Percentiles rank a stretch among this genome's conserved stretches.
These are phyloP conservation scores for Erysimum cheiranthoides DNA, from an alignment of 345 rosid species.

Conservation along the genomic window DNA sequence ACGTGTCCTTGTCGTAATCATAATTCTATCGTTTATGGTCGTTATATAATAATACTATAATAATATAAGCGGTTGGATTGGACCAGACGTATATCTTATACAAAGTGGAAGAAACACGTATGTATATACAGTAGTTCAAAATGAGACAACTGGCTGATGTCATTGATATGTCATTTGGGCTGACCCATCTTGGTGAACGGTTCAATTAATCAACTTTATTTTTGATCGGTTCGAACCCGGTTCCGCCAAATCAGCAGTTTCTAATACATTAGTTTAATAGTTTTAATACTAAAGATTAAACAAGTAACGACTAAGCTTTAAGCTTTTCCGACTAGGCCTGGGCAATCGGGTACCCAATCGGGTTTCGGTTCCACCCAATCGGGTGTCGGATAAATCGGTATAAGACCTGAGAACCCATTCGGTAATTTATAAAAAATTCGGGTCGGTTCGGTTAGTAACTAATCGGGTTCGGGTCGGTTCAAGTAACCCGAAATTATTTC, in stretches of 20 bases:
- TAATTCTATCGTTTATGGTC: slow-evolving; percentile 17
- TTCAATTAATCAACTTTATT: neutral
- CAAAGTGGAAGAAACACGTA: slow-evolving; percentile 15
- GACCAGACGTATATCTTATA: neutral
- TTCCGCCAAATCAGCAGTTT: slow-evolving; percentile 20
- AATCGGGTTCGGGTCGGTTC: no score
- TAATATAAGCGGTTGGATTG: slow-evolving; percentile 3
- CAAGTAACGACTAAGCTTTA: neutral
- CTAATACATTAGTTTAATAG: neutral
- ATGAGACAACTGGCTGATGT: slow-evolving; percentile 11
- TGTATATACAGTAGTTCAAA: neutral
- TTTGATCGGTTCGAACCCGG: neutral
- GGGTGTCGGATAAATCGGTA: no score
- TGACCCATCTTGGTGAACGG: neutral
- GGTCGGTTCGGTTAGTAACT: no score
- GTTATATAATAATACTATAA: slow-evolving; percentile 16
- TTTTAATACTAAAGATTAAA: neutral
- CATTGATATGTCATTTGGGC: neutral
- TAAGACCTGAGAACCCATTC: no score
- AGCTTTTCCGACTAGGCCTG: no score
- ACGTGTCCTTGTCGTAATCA: slow-evolving; percentile 7
- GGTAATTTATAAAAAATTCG: no score
- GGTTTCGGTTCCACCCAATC: no score
- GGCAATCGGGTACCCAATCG: no score
- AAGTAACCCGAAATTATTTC: no score